Percentiles rank a stretch among this genome's conserved stretches.
phyloP scores from a whole-genome alignment of 805 yeast species.

The Kodamaea restingae region DNA sequence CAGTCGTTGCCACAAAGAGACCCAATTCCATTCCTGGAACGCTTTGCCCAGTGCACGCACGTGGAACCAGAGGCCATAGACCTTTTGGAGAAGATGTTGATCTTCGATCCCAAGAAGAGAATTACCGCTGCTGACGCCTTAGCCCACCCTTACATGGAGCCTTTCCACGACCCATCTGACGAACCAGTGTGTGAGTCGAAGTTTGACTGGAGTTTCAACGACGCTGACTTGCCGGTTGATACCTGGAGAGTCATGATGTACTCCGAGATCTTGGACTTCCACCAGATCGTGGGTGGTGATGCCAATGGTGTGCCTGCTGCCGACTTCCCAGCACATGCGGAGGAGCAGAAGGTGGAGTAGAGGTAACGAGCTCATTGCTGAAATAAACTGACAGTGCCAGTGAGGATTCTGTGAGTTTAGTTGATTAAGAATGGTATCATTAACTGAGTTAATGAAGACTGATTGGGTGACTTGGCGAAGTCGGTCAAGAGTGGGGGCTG shows the following conservation, averaged over 20 bases:
- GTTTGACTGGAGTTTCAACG: slow-evolving; percentile 98
- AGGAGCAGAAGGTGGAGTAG: slow-evolving; percentile 3
- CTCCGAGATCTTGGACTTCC: slow-evolving; percentile 93
- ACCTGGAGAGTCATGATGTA: slow-evolving; percentile 99
- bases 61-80: slow-evolving; percentile 87
- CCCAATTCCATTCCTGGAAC: slow-evolving; percentile 80
- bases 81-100: slow-evolving; percentile 81
- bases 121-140: slow-evolving; percentile 89
- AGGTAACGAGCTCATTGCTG: neutral
- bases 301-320: slow-evolving; percentile 8
- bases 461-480: no score
- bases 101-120: slow-evolving; percentile 92
- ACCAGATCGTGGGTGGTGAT: slow-evolving; percentile 64
- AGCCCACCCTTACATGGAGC: slow-evolving; percentile 85
- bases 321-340: slow-evolving; percentile 7
- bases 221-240: slow-evolving; percentile 95
- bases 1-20: slow-evolving; percentile 90
- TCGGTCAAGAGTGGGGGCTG: no score
- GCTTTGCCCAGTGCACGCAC: slow-evolving; percentile 59
- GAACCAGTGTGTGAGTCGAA: slow-evolving; percentile 91
- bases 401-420: no score
- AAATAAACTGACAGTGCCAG: no score
- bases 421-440: no score
- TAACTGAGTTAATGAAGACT: no score
- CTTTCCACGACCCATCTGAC: slow-evolving; percentile 95